Evolutionary conservation across 768 basidiomycete genomes (phyloP), one percentile per base, ranked within the genome.

Genomic region (Gloeostereum incarnatum): DNA sequence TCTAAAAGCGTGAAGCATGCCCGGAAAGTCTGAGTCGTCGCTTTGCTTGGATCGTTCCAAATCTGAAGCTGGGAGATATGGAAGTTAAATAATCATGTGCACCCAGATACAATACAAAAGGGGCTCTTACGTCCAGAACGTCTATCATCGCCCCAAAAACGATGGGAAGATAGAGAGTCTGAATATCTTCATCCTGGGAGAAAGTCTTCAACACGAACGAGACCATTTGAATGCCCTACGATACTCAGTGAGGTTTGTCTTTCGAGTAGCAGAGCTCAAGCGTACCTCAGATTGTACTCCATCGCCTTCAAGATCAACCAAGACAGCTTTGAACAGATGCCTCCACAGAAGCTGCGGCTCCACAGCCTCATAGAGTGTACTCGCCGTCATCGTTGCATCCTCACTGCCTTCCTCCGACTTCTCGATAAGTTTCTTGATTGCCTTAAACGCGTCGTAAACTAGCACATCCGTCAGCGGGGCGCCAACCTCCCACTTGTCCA

Each of bases 401-500:
- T 77, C 76, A 32, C 59, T 60, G 35, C 62, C 57, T 31, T 81
- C 78, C 11, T 67, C 58, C 29, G 71, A 64, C 5, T 68, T 61
- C 24, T 75, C 64, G 31, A 78, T 56, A 13, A 76, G 62, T 13
- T 63, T 52, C 54, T 75, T 75, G 35, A 96, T 64, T 2, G 86
- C 78, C 36, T 69, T 77, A 50, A 97, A 77, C 0, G 87, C 70
- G 47, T 94, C 87, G 48, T 85, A 76, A 8, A 87, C 75, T 36
- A 97, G 61, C 5, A 65, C 67, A 27, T 90, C 82, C 0, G 91
- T 91, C 19, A 99, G 57, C 0, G 73, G 68, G 6, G 73, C 75
- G 4, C 94, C 94, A 31, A 98, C 82, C 56, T 98, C 96, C 87
- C 90, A 97, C 57, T 96, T 96, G 58, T 99, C 96, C 47, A 97